Conservation (phyloP, 2,329 filamentous ascomycete genomes). For the Biscogniauxia sp. region DNA sequence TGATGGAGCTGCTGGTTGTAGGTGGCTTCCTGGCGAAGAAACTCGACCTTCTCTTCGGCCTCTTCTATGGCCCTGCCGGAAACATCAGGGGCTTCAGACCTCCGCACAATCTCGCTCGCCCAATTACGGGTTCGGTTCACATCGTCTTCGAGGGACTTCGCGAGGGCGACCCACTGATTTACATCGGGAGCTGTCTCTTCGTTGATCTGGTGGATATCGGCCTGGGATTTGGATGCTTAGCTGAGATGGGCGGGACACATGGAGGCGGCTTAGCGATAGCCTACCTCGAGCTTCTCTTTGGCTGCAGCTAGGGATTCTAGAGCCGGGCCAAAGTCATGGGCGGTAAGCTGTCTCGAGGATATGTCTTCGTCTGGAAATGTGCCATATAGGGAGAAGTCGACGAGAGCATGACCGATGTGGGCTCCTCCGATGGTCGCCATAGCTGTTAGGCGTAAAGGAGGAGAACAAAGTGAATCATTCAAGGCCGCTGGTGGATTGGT, state of each 20-base stretch:
- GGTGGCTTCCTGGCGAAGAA: constrained; percentile 55
- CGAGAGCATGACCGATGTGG: constrained; percentile 56
- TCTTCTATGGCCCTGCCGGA: constrained; percentile 53
- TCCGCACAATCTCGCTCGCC: constrained; percentile 75
- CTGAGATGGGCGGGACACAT: not conserved
- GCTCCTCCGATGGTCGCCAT: constrained; percentile 29
- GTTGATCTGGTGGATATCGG: constrained; percentile 74
- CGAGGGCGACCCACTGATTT: constrained; percentile 81
- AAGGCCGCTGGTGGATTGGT: too few species aligned
- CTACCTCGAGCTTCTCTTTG: constrained; percentile 45
- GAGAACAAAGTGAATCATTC: not conserved
- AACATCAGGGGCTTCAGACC: constrained; percentile 63
- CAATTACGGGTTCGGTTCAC: constrained; percentile 77
- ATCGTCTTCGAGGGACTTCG: constrained; percentile 80
- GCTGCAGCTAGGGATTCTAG: constrained; percentile 41
- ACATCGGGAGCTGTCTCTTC: constrained; percentile 75
- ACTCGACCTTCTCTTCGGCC: constrained; percentile 53
- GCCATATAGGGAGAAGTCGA: constrained; percentile 56
- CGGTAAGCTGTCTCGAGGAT: constrained; percentile 36
- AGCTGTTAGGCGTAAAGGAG: not conserved
- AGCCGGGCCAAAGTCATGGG: constrained; percentile 39
- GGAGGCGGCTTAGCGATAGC: constrained; percentile 2
- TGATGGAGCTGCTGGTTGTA: constrained; percentile 57
- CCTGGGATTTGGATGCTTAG: constrained; percentile 38
- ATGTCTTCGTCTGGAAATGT: constrained; percentile 47